phyloP scores from a whole-genome alignment of 75 land plant genomes.

The Picea sitchensis region DNA sequence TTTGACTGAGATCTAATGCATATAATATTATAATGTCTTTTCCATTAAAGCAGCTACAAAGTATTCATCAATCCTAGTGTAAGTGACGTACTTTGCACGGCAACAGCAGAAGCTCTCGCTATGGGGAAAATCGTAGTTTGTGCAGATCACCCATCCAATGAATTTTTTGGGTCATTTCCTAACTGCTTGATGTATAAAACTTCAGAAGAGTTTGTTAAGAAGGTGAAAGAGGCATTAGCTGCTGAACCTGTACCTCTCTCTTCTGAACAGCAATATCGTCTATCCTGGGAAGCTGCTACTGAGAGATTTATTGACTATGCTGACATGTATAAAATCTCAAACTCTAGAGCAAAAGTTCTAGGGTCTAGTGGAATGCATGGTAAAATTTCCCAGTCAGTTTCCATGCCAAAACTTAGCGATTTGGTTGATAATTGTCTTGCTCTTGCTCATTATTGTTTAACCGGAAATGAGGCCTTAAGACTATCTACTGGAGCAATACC shows the following conservation, averaged over 20 bases:
- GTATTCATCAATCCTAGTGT: conserved; percentile 96
- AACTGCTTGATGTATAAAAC: conserved; percentile 92
- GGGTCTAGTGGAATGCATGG: conserved; percentile 8
- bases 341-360: background rate
- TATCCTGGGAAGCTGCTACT: conserved; percentile 99
- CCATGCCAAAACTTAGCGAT: conserved; percentile 57
- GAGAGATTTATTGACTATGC: conserved; percentile 85
- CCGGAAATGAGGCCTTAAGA: conserved; percentile 79
- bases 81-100: conserved; percentile 97
- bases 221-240: conserved; percentile 80
- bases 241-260: conserved; percentile 85
- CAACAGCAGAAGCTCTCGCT: conserved; percentile 97
- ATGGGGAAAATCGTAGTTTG: conserved; percentile 98
- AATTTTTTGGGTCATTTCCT: conserved; percentile 91
- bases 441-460: conserved; percentile 74
- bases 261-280: conserved; percentile 66
- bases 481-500: conserved; percentile 81
- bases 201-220: conserved; percentile 85
- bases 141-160: conserved; percentile 97
- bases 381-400: conserved; percentile 39
- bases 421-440: conserved; percentile 79
- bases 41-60: conserved; percentile 65
- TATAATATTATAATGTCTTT: background rate
- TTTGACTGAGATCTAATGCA: background rate
- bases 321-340: conserved; percentile 66